phyloP scores from a whole-genome alignment of 83 land plant species.

The Diphasiastrum complanatum region DNA sequence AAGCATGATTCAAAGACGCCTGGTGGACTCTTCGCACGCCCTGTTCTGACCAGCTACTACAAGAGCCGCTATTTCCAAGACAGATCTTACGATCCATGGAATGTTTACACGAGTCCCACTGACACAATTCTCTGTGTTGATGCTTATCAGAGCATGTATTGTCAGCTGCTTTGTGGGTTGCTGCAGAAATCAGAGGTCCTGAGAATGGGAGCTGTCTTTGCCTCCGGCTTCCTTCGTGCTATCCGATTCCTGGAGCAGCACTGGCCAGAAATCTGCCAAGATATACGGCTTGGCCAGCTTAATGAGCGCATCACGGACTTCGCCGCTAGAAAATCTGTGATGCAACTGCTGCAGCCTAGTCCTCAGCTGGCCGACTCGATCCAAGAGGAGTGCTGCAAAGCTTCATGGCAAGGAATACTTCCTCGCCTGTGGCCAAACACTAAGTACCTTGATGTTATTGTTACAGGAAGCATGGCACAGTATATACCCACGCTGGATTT shows the following conservation, averaged over 20 bases:
- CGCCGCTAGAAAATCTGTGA: slow-evolving; percentile 32
- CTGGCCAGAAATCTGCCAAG: slow-evolving; percentile 24
- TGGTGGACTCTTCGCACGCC: slow-evolving; percentile 68
- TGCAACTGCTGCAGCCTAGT: slow-evolving; percentile 32
- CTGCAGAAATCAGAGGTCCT: slow-evolving; percentile 46
- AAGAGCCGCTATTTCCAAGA: slow-evolving; percentile 54
- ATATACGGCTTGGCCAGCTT: slow-evolving; percentile 17
- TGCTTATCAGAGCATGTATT: slow-evolving; percentile 70
- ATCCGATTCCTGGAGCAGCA: slow-evolving; percentile 43
- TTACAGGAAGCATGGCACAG: slow-evolving; percentile 82
- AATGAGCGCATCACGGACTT: slow-evolving; percentile 42
- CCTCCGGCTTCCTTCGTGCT: slow-evolving; percentile 67
- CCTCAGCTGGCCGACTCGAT: slow-evolving; percentile 47
- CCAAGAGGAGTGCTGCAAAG: slow-evolving; percentile 43
- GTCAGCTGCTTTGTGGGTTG: slow-evolving; percentile 75
- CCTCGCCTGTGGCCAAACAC: slow-evolving; percentile 72
- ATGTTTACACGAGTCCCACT: slow-evolving; percentile 60
- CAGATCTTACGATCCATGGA: slow-evolving; percentile 54
- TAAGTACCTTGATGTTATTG: slow-evolving; percentile 55
- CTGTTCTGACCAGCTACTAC: slow-evolving; percentile 75
- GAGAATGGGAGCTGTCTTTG: slow-evolving; percentile 59
- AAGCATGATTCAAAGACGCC: slow-evolving; percentile 72
- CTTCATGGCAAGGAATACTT: slow-evolving; percentile 56
- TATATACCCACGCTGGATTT: slow-evolving; percentile 62
- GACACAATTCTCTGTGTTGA: slow-evolving; percentile 72